These are phyloP conservation scores for Silybum marianum DNA, from an alignment of 129 eudicot genomes.

Conservation along the genomic window DNA sequence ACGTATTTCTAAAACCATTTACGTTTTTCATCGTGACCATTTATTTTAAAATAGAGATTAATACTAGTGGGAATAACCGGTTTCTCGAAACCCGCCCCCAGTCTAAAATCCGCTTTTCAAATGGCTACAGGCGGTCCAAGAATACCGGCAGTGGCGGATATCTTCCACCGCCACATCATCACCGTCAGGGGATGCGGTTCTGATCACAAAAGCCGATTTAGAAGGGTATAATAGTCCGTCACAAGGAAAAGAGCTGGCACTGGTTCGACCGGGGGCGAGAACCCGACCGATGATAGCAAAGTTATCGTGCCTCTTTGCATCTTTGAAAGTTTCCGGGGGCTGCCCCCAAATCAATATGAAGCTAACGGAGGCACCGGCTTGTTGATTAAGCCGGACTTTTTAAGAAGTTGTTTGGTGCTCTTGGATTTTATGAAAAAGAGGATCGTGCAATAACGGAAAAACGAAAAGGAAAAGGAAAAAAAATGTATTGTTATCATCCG, in stretches of 20 bases:
- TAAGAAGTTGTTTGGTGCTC: slow-evolving; percentile 13
- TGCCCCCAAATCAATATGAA: slow-evolving; percentile 44
- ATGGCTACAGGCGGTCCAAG: slow-evolving; percentile 70
- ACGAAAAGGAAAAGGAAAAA: not conserved
- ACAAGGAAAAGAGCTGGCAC: slow-evolving; percentile 41
- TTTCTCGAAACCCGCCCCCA: not conserved
- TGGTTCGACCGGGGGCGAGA: slow-evolving; percentile 38
- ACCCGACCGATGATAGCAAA: slow-evolving; percentile 57
- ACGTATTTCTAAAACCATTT: not conserved
- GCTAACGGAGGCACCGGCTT: slow-evolving; percentile 66
- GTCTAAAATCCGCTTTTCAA: not conserved
- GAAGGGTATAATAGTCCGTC: slow-evolving; percentile 67
- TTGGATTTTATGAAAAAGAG: slow-evolving; percentile 29
- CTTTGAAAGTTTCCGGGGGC: slow-evolving; percentile 57
- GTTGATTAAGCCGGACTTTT: slow-evolving; percentile 23
- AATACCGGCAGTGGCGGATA: slow-evolving; percentile 48
- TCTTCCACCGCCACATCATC: slow-evolving; percentile 36
- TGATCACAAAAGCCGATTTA: slow-evolving; percentile 75
- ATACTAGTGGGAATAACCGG: not conserved
- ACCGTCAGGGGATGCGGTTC: slow-evolving; percentile 64
- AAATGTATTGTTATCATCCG: not conserved
- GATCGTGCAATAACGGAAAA: slow-evolving; percentile 13
- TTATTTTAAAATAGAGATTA: not conserved
- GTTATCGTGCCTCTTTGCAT: slow-evolving; percentile 66
- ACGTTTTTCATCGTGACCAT: not conserved